Percentiles rank a stretch among this genome's conserved stretches.
These are phyloP conservation scores for Leccinum sublutescens DNA, from an alignment of 768 basidiomycete genomes.

Conservation along the genomic window DNA sequence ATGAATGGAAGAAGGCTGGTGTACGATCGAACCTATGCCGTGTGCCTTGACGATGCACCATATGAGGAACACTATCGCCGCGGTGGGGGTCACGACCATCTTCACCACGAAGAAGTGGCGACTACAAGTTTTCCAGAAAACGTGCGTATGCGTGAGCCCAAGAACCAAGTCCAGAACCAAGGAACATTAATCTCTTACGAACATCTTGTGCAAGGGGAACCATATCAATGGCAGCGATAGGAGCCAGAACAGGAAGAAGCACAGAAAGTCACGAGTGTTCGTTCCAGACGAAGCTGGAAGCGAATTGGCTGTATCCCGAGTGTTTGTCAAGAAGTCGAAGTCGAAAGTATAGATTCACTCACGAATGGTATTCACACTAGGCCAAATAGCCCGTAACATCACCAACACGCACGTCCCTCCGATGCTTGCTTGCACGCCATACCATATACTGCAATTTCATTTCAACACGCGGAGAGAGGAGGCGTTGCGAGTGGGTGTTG, in stretches of 20 bases:
- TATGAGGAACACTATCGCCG: conserved; percentile 69
- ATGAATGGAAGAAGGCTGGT: conserved; percentile 57
- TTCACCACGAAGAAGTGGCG: conserved; percentile 81
- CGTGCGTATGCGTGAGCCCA: conserved; percentile 1
- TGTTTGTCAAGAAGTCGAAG: conserved; percentile 5
- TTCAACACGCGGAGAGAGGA: conserved; percentile 17
- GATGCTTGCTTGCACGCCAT: conserved; percentile 78
- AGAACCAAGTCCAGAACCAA: background rate
- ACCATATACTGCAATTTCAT: conserved; percentile 55
- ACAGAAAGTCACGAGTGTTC: conserved; percentile 70
- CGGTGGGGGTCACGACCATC: conserved; percentile 67
- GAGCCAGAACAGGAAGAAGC: conserved; percentile 87
- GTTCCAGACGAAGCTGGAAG: conserved; percentile 75
- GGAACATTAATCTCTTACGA: conserved; percentile 26
- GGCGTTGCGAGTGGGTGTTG: conserved; percentile 25
- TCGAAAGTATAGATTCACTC: conserved; percentile 25
- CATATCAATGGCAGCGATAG: conserved; percentile 76
- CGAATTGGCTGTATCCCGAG: conserved; percentile 51
- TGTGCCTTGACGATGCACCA: conserved; percentile 78
- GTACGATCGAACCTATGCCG: conserved; percentile 74
- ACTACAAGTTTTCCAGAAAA: conserved; percentile 32
- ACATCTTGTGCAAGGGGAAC: conserved; percentile 84
- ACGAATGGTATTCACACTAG: conserved; percentile 66
- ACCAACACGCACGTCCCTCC: conserved; percentile 78
- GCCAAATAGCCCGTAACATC: conserved; percentile 77